These are phyloP conservation scores for Solanum medicagineum DNA, from an alignment of 257 asterid genomes.

Conservation along the genomic window DNA sequence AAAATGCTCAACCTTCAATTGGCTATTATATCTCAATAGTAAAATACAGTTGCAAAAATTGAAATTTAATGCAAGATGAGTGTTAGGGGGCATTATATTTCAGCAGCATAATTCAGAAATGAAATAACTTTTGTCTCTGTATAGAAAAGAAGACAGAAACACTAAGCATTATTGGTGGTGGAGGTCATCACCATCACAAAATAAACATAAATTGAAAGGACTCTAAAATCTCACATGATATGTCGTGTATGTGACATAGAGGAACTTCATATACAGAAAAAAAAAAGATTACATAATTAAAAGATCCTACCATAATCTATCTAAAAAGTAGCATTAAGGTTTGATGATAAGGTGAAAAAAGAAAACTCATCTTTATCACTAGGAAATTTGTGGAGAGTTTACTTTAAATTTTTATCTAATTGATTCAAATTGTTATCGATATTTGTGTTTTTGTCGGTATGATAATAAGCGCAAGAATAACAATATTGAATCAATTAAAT, in stretches of 20 bases:
- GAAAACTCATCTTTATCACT: neutral
- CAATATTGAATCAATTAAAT: neutral
- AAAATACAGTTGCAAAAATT: neutral
- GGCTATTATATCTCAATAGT: neutral
- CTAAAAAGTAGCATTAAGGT: neutral
- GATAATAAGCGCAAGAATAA: neutral
- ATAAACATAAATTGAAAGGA: constrained; percentile 5
- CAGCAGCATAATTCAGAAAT: neutral
- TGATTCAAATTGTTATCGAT: neutral
- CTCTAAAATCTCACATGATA: constrained; percentile 15
- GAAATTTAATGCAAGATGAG: neutral
- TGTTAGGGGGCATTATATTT: neutral
- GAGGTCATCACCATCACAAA: constrained; percentile 10
- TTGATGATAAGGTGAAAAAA: neutral
- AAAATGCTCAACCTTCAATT: too few relatives aligned
- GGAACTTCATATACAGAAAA: neutral
- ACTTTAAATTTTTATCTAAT: too few relatives aligned
- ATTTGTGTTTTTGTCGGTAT: neutral
- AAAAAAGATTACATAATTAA: neutral
- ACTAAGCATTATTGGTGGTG: constrained; percentile 1
- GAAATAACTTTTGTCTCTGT: neutral
- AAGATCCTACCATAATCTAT: neutral
- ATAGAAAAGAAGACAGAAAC: neutral
- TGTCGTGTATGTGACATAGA: constrained; percentile 5
- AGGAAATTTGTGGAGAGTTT: neutral